Percentiles rank a stretch among this genome's conserved stretches.
Conservation (phyloP, 352 stramenopile species). For the Albugo candida region DNA sequence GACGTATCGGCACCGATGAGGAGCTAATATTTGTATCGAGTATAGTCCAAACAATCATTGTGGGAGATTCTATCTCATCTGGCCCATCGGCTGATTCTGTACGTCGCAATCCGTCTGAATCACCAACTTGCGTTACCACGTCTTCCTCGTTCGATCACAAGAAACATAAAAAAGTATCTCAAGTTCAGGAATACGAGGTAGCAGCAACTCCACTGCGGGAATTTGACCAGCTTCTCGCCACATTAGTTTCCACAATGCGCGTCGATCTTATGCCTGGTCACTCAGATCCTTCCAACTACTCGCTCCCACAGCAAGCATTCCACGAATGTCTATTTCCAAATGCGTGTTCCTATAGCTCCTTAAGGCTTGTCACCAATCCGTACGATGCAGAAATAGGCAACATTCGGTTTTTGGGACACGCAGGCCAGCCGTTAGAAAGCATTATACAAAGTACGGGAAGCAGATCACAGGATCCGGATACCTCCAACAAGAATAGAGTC, state of each 20-base stretch:
- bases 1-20: constrained; percentile 25
- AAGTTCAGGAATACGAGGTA: constrained; percentile 14
- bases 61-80: constrained; percentile 26
- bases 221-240: constrained; percentile 50
- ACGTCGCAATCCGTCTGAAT: not conserved
- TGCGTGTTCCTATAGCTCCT: constrained; percentile 49
- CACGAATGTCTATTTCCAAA: constrained; percentile 85
- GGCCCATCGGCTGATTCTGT: not conserved
- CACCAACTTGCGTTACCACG: not conserved
- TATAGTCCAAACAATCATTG: constrained; percentile 60
- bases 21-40: constrained; percentile 38
- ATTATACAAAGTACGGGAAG: constrained; percentile 35
- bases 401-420: constrained; percentile 62
- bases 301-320: constrained; percentile 87
- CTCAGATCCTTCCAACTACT: constrained; percentile 76
- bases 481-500: constrained; percentile 6
- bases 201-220: constrained; percentile 39
- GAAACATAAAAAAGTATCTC: not conserved
- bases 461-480: no score
- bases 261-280: constrained; percentile 83
- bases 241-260: constrained; percentile 57
- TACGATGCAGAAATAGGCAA: constrained; percentile 60
- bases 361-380: constrained; percentile 85
- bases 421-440: constrained; percentile 76
- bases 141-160: not conserved